Conservation (phyloP, 106 monocot genomes). For the Dioscorea zingiberensis region DNA sequence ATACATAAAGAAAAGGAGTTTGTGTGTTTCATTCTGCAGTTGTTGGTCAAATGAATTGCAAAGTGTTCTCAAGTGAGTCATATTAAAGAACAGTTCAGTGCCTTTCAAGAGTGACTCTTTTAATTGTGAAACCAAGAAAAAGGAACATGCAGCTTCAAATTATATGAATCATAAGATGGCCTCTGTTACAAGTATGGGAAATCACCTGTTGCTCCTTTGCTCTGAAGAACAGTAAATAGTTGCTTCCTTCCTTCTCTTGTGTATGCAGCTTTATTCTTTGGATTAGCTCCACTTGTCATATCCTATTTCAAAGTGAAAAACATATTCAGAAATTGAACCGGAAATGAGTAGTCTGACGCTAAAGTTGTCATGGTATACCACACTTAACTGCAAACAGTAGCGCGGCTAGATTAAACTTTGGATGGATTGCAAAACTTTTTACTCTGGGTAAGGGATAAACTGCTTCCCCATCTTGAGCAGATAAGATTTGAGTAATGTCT, state of each 20-base stretch:
- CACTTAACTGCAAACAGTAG: slow-evolving; percentile 78
- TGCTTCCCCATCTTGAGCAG: slow-evolving; percentile 84
- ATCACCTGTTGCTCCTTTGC: slow-evolving; percentile 88
- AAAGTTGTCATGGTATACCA: background rate
- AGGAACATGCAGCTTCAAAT: too few species aligned
- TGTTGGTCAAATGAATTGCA: too few species aligned
- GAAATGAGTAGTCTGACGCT: background rate
- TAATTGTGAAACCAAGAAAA: too few species aligned
- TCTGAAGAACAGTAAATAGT: slow-evolving; percentile 92
- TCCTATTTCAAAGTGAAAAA: slow-evolving; percentile 36
- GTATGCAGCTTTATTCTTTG: slow-evolving; percentile 70
- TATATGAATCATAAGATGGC: too few species aligned
- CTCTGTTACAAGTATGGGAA: background rate
- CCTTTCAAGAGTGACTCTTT: too few species aligned
- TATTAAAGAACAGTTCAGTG: too few species aligned
- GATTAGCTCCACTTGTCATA: slow-evolving; percentile 39
- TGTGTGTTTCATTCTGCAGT: too few species aligned
- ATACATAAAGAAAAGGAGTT: too few species aligned
- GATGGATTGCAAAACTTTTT: slow-evolving; percentile 79
- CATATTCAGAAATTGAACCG: background rate
- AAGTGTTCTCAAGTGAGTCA: too few species aligned
- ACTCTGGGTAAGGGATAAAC: slow-evolving; percentile 88
- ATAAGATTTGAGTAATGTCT: slow-evolving; percentile 75
- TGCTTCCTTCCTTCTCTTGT: slow-evolving; percentile 96
- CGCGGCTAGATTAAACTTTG: slow-evolving; percentile 83